A percentile compares a stretch with the other conserved stretches of the same genome.
Conservation (phyloP, 1,284 basidiomycete species). For the Apiotrichum porosum region DNA sequence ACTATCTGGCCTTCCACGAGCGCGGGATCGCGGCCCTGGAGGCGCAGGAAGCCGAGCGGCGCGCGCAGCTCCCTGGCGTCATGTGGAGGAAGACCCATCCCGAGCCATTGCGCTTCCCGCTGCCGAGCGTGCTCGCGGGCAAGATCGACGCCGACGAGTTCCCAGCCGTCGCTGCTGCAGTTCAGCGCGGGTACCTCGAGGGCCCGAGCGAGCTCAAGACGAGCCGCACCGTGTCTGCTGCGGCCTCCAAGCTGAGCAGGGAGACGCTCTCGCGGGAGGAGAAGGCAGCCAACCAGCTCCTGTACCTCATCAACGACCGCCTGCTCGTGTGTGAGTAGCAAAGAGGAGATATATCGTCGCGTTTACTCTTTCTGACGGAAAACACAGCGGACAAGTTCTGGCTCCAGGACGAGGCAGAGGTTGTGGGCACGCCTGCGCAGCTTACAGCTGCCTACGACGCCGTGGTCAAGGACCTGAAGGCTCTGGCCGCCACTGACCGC, state of each 20-base stretch:
- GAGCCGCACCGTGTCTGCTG: background rate
- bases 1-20: background rate
- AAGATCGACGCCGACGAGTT: background rate
- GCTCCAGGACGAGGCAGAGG: background rate
- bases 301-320: background rate
- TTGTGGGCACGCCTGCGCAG: background rate
- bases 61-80: background rate
- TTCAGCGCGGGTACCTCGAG: background rate
- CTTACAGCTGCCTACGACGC: background rate
- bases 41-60: background rate
- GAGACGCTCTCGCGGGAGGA: background rate
- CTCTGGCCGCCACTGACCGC: background rate
- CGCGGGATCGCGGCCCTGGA: background rate
- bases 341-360: no score
- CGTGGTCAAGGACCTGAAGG: background rate
- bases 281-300: background rate
- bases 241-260: background rate
- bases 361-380: no score
- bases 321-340: background rate
- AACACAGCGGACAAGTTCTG: background rate
- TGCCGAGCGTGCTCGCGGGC: background rate
- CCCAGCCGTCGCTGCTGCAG: background rate
- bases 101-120: background rate
- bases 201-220: background rate
- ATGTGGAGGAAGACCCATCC: background rate